Percentiles rank a stretch among this genome's conserved stretches.
phyloP scores from a whole-genome alignment of 179 eudicot genomes.

The Drosera spatulata region DNA sequence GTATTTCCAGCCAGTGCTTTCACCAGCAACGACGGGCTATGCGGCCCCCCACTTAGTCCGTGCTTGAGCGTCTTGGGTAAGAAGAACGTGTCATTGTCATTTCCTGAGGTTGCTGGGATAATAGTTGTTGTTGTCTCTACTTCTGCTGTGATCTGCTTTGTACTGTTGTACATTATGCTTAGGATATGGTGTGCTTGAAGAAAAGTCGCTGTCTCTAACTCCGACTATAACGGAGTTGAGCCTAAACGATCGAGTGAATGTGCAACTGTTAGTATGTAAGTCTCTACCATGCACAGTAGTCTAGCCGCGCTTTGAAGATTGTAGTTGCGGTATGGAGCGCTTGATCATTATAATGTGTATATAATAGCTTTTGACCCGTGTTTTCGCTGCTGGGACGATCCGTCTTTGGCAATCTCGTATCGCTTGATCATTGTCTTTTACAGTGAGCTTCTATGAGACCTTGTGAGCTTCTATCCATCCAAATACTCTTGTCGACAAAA shows the following conservation, averaged over 20 bases:
- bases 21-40: slow-evolving; percentile 38
- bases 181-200: slow-evolving; percentile 91
- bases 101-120: slow-evolving; percentile 44
- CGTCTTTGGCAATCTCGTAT: no score
- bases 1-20: slow-evolving; percentile 54
- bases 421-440: no score
- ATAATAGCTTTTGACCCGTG: no score
- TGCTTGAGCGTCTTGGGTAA: slow-evolving; percentile 23
- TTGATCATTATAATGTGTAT: no score
- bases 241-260: not conserved
- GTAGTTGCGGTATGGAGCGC: no score
- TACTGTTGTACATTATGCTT: slow-evolving; percentile 60
- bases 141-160: slow-evolving; percentile 56
- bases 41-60: slow-evolving; percentile 54
- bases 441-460: no score
- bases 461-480: no score
- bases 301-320: no score
- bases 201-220: slow-evolving; percentile 48
- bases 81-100: slow-evolving; percentile 28
- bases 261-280: no score
- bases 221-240: slow-evolving; percentile 27
- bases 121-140: slow-evolving; percentile 69
- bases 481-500: no score
- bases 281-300: no score
- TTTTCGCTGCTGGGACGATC: no score